These are phyloP conservation scores for Annulohypoxylon nitens DNA, from an alignment of 495 filamentous ascomycete species.

Conservation along the genomic window DNA sequence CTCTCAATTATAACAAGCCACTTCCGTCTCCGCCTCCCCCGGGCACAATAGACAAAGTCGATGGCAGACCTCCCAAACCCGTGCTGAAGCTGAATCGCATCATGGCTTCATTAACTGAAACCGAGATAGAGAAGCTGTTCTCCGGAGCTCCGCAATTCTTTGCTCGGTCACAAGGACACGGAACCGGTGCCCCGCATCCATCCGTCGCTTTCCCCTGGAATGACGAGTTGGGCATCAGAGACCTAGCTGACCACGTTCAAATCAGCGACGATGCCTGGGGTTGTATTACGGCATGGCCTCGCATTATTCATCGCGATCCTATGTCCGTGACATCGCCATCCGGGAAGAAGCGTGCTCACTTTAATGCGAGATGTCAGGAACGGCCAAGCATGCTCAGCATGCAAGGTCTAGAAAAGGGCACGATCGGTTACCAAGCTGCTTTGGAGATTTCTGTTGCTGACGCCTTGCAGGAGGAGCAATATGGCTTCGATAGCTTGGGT, in stretches of 20 bases:
- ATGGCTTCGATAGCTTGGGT: constrained; percentile 61
- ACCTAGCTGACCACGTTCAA: constrained; percentile 72
- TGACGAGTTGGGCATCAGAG: constrained; percentile 70
- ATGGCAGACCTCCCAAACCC: constrained; percentile 55
- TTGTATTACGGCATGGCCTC: constrained; percentile 64
- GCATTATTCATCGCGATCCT: constrained; percentile 61
- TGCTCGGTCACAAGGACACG: constrained; percentile 67
- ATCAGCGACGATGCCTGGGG: constrained; percentile 69
- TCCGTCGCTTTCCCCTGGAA: constrained; percentile 79
- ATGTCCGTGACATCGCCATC: constrained; percentile 53
- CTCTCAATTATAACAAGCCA: constrained; percentile 64
- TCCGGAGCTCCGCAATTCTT: constrained; percentile 84
- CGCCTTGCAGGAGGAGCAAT: constrained; percentile 65
- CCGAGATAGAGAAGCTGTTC: constrained; percentile 76
- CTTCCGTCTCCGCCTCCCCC: constrained; percentile 65
- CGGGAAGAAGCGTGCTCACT: constrained; percentile 63
- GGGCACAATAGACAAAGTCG: constrained; percentile 57
- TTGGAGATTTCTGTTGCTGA: constrained; percentile 77
- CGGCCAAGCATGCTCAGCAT: constrained; percentile 82
- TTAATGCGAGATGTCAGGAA: constrained; percentile 70
- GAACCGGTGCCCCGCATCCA: constrained; percentile 69
- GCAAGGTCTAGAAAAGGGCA: constrained; percentile 78
- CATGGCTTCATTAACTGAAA: constrained; percentile 68
- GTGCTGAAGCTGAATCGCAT: constrained; percentile 65
- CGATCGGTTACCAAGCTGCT: constrained; percentile 79